Conservation (phyloP, 352 stramenopile genomes). For the Globisporangium carolinianum region DNA sequence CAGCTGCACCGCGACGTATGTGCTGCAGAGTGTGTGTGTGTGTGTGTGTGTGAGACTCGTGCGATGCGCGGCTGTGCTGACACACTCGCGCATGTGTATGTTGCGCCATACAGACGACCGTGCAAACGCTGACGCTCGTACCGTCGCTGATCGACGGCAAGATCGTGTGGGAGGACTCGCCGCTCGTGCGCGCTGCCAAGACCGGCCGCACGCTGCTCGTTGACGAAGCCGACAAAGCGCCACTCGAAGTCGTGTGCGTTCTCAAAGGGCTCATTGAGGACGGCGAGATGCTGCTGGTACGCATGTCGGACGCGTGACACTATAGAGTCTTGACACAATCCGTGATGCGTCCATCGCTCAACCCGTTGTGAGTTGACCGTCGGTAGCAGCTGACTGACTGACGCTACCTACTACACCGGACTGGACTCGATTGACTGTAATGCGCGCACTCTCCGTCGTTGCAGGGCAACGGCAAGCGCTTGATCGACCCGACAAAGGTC, state of each 20-base stretch:
- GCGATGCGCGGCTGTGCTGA: not conserved
- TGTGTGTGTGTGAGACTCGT: not conserved
- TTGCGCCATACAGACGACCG: constrained; percentile 70
- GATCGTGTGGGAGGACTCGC: constrained; percentile 91
- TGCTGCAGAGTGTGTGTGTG: constrained; percentile 1
- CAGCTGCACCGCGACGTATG: constrained; percentile 94
- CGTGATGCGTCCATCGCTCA: too few relatives aligned
- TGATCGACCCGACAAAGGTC: constrained; percentile 70
- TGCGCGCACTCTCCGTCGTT: too few relatives aligned
- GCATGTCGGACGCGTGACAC: not conserved
- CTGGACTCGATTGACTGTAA: not conserved
- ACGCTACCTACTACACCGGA: not conserved
- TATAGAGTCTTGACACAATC: too few relatives aligned
- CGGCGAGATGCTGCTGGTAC: constrained; percentile 89
- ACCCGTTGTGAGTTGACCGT: too few relatives aligned
- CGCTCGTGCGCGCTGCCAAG: constrained; percentile 91
- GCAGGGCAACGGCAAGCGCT: constrained; percentile 82
- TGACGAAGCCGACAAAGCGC: constrained; percentile 96
- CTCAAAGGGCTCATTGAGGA: constrained; percentile 95
- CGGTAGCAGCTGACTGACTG: too few relatives aligned
- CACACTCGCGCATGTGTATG: not conserved
- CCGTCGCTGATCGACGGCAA: constrained; percentile 85
- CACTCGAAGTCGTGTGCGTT: constrained; percentile 92
- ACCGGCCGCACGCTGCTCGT: constrained; percentile 90
- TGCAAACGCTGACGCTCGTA: constrained; percentile 89